Evolutionary conservation across 768 basidiomycete genomes (phyloP).

Genomic region (Tricholoma saponaceum): DNA sequence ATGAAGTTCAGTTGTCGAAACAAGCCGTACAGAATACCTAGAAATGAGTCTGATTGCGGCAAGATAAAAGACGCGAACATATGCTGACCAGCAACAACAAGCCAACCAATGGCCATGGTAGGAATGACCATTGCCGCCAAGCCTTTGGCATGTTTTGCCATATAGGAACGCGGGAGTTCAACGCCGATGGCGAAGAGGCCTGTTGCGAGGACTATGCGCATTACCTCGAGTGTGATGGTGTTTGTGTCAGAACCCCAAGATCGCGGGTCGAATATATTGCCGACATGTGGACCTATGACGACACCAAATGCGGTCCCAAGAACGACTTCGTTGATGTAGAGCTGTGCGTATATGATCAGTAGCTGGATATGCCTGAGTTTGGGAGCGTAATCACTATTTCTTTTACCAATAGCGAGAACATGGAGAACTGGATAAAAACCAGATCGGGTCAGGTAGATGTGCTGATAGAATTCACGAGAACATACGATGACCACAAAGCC

Average conservation of each 20-base stretch:
- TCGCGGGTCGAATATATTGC: slow-evolving; percentile 72
- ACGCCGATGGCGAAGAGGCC: slow-evolving; percentile 95
- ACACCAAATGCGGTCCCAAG: slow-evolving; percentile 75
- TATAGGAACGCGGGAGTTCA: slow-evolving; percentile 84
- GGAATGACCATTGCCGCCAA: slow-evolving; percentile 72
- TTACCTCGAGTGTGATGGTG: slow-evolving; percentile 56
- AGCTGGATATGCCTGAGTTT: background rate
- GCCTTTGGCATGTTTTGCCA: slow-evolving; percentile 74
- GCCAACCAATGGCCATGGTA: slow-evolving; percentile 84
- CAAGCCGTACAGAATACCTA: slow-evolving; percentile 67
- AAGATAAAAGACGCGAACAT: slow-evolving; percentile 9
- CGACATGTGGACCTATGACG: slow-evolving; percentile 68
- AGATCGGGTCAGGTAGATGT: background rate
- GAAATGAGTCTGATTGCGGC: background rate
- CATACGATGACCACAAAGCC: slow-evolving; percentile 30
- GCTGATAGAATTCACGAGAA: background rate
- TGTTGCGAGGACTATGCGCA: slow-evolving; percentile 66
- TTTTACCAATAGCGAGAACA: slow-evolving; percentile 79
- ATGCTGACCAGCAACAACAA: slow-evolving; percentile 60
- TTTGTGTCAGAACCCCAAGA: slow-evolving; percentile 49
- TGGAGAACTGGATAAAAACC: slow-evolving; percentile 59
- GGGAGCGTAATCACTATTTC: slow-evolving; percentile 52
- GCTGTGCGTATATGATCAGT: slow-evolving; percentile 25
- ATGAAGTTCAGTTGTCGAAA: slow-evolving; percentile 72
- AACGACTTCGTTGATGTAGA: slow-evolving; percentile 93